Evolutionary conservation across 208 protist genomes (phyloP).

Genomic region (Spongospora subterranea): DNA sequence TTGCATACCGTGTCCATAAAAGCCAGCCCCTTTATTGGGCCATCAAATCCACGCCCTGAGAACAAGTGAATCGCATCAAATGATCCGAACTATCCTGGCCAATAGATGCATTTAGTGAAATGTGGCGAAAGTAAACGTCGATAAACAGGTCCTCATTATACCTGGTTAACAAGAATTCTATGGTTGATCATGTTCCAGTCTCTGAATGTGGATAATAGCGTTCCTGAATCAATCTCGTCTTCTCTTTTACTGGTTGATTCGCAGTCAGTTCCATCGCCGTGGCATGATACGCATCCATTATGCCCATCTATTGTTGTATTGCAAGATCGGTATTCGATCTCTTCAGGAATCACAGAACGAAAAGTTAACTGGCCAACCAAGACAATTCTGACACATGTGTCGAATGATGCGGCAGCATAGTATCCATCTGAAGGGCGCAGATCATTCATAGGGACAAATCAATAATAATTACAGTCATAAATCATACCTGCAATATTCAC

Average conservation of each 20-base stretch:
- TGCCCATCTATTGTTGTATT: not conserved
- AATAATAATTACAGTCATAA: not conserved
- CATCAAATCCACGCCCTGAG: slow-evolving; percentile 9
- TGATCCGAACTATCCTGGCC: not conserved
- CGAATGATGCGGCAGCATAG: slow-evolving; percentile 8
- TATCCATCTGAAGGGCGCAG: slow-evolving; percentile 15
- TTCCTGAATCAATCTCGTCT: not conserved
- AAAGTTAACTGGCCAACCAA: slow-evolving; percentile 40
- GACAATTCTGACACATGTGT: not conserved
- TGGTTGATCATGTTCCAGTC: not conserved
- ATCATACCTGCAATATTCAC: slow-evolving; percentile 49
- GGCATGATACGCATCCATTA: not conserved
- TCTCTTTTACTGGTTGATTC: not conserved
- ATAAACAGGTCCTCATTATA: not conserved
- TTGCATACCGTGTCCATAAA: not conserved
- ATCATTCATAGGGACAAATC: too few species aligned
- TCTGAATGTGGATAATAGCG: not conserved
- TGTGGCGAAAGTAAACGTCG: not conserved
- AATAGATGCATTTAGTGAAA: not conserved
- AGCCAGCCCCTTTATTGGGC: not conserved
- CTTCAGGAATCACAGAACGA: not conserved
- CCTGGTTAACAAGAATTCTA: not conserved
- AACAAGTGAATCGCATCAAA: slow-evolving; percentile 45
- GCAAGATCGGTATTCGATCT: slow-evolving; percentile 12
- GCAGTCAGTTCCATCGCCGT: not conserved